phyloP scores from a whole-genome alignment of 1,139 yeast species.

The Taphrina populina region DNA sequence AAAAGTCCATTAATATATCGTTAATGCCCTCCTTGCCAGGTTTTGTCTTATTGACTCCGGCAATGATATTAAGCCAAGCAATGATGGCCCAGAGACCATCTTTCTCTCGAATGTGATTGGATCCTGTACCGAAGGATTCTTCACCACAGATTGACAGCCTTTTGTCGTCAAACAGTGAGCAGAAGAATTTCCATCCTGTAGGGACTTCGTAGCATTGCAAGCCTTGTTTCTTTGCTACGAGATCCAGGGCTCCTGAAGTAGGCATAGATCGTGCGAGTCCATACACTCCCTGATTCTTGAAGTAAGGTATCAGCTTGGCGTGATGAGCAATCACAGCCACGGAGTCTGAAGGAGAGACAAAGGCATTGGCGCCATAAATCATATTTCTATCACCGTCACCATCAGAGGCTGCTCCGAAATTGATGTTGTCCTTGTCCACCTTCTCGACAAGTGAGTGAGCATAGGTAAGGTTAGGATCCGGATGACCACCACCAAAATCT shows the following conservation, averaged over 20 bases:
- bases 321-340: conserved; percentile 97
- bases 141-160: conserved; percentile 96
- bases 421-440: conserved; percentile 75
- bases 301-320: conserved; percentile 76
- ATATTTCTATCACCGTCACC: conserved; percentile 99
- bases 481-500: conserved; percentile 96
- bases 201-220: conserved; percentile 89
- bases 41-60: conserved; percentile 61
- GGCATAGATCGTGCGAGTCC: conserved; percentile 99
- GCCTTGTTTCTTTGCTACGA: conserved; percentile 78
- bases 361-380: conserved; percentile 95
- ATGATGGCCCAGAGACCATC: conserved; percentile 97
- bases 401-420: conserved; percentile 97
- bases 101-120: conserved; percentile 94
- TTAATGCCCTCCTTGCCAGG: conserved; percentile 64
- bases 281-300: conserved; percentile 76
- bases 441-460: conserved; percentile 82
- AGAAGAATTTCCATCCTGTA: conserved; percentile 98
- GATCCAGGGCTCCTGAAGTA: conserved; percentile 88
- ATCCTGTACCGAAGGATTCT: conserved; percentile 97
- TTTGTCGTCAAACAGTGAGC: conserved; percentile 88
- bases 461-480: conserved; percentile 95
- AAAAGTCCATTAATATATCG: conserved; percentile 78
- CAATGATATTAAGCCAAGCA: conserved; percentile 95
- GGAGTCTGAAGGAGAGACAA: conserved; percentile 97